Percentiles rank a stretch among this genome's conserved stretches.
Evolutionary conservation across 305 asterid species (phyloP).

Genomic region (Withania somnifera): DNA sequence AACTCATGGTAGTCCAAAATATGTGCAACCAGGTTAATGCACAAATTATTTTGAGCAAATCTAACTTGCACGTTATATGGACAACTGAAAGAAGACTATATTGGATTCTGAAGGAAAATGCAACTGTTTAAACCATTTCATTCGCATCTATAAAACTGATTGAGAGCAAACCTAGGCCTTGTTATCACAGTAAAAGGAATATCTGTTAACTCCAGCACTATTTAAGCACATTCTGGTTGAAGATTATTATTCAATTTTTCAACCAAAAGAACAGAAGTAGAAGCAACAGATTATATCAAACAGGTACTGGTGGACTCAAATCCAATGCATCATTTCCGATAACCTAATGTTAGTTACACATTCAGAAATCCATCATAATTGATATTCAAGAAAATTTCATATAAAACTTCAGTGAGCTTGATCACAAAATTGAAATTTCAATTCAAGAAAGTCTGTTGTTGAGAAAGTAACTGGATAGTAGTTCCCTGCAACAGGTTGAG

Average conservation of each 20-base stretch:
- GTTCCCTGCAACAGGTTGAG: constrained; percentile 85
- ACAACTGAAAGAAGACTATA: neutral
- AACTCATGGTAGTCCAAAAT: neutral
- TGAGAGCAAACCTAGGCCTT: neutral
- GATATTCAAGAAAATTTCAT: neutral
- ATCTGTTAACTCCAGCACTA: neutral
- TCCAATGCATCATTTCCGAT: neutral
- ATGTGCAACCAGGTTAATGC: neutral
- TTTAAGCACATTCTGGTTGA: neutral
- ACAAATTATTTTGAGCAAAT: neutral
- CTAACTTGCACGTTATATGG: neutral
- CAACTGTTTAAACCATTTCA: neutral
- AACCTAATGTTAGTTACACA: neutral
- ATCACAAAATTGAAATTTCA: neutral
- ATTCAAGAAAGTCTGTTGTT: neutral
- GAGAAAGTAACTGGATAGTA: constrained; percentile 64
- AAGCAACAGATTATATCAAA: neutral
- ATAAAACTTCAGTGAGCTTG: neutral
- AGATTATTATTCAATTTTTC: neutral
- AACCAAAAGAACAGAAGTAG: neutral
- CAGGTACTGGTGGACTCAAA: neutral
- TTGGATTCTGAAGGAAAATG: neutral
- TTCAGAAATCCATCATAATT: neutral
- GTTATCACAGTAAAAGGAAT: neutral
- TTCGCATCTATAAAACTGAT: neutral